Conservation (phyloP, 371 early-diverging fungal species). For the Batkoa obscura region DNA sequence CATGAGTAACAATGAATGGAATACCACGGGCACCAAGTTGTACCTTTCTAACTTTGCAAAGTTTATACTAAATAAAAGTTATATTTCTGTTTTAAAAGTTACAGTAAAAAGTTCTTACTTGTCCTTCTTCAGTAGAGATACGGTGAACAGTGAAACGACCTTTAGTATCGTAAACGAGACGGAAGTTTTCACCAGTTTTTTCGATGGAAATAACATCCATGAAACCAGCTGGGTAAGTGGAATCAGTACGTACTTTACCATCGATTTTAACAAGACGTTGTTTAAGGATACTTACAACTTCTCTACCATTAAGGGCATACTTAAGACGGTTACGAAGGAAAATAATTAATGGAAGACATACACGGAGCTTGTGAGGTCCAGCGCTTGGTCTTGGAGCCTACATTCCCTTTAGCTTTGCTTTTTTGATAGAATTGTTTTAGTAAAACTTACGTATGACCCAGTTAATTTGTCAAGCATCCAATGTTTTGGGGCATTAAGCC, state of each 20-base stretch:
- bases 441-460: constrained; percentile 69
- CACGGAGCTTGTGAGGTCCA: constrained; percentile 99
- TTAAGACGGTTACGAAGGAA: constrained; percentile 98
- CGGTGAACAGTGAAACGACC: constrained; percentile 99
- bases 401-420: too few species aligned
- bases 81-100: neutral
- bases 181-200: constrained; percentile 98
- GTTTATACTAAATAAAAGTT: constrained; percentile 53
- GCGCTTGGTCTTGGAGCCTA: constrained; percentile 95
- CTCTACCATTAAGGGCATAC: constrained; percentile 96
- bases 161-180: constrained; percentile 97
- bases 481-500: constrained; percentile 97
- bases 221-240: constrained; percentile 98
- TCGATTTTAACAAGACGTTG: constrained; percentile 98
- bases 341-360: constrained; percentile 96
- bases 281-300: constrained; percentile 92
- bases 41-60: constrained; percentile 95
- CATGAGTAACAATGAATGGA: constrained; percentile 96
- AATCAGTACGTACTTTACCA: constrained; percentile 96
- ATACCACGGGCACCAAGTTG: constrained; percentile 86
- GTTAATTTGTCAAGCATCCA: constrained; percentile 99
- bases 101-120: constrained; percentile 18
- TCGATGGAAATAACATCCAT: constrained; percentile 99
- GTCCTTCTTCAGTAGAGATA: constrained; percentile 96
- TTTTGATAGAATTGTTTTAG: too few species aligned